Conservation (phyloP, 108 stramenopile species). For the Skeletonema marinoi region DNA sequence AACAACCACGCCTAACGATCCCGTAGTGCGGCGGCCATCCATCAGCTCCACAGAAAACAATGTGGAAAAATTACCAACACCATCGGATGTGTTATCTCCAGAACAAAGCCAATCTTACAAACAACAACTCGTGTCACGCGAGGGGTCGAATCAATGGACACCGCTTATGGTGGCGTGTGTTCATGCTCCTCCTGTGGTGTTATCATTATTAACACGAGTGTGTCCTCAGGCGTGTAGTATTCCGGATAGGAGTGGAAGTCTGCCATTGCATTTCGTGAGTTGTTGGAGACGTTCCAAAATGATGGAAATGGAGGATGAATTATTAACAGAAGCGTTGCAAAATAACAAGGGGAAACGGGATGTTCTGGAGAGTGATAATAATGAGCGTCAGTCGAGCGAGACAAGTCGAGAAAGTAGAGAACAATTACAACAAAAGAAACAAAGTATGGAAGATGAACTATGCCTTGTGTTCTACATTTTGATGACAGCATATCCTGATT, state of each 20-base stretch:
- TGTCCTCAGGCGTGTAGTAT: constrained; percentile 30
- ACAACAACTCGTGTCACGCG: constrained; percentile 11
- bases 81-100: background rate
- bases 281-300: constrained; percentile 4
- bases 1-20: background rate
- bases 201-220: constrained; percentile 19
- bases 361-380: background rate
- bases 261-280: constrained; percentile 30
- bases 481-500: constrained; percentile 15
- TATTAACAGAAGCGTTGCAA: background rate
- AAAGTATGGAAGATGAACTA: constrained; percentile 1
- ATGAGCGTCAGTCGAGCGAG: background rate
- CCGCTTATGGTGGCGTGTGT: constrained; percentile 41
- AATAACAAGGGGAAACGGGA: background rate
- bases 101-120: constrained; percentile 8
- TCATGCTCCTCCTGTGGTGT: constrained; percentile 18
- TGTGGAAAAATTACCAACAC: background rate
- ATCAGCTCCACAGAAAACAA: background rate
- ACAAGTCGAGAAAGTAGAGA: background rate
- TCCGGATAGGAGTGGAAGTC: constrained; percentile 32
- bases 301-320: background rate
- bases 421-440: background rate
- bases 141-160: constrained; percentile 35
- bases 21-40: background rate
- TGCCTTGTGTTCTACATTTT: constrained; percentile 5